Evolutionary conservation across 257 asterid species (phyloP).

Genomic region (Solanum gandarillasii): DNA sequence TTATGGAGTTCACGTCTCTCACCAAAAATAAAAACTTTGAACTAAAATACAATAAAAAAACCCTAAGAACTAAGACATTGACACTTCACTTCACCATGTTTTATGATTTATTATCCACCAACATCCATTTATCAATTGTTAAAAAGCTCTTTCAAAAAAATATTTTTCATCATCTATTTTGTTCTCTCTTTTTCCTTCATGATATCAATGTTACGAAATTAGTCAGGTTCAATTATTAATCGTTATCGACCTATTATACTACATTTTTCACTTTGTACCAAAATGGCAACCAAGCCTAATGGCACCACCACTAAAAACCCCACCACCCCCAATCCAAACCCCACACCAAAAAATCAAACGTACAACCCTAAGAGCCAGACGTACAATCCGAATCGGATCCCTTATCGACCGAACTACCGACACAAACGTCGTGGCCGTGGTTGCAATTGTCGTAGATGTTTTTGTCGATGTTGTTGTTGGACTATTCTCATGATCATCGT

Average conservation of each 20-base stretch:
- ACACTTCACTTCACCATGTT: neutral
- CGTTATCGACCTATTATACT: neutral
- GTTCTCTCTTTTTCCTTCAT: neutral
- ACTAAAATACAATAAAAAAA: neutral
- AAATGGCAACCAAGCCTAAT: neutral
- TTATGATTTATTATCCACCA: neutral
- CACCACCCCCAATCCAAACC: neutral
- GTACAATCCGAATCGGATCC: neutral
- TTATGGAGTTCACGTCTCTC: conserved; percentile 1
- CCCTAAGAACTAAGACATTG: neutral
- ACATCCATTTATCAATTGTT: neutral
- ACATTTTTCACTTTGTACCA: neutral
- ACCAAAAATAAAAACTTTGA: neutral
- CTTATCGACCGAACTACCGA: neutral
- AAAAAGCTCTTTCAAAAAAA: neutral
- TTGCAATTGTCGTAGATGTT: neutral
- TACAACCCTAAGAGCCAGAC: neutral
- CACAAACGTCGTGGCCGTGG: neutral
- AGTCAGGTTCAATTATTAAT: neutral
- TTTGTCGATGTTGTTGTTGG: neutral
- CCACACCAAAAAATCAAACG: neutral
- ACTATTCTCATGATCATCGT: conserved; percentile 25
- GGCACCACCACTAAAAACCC: neutral
- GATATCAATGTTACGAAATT: neutral
- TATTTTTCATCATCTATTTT: neutral